Base-by-base conservation (phyloP, 345 rosid species). In the Murraya koenigii region DNA sequence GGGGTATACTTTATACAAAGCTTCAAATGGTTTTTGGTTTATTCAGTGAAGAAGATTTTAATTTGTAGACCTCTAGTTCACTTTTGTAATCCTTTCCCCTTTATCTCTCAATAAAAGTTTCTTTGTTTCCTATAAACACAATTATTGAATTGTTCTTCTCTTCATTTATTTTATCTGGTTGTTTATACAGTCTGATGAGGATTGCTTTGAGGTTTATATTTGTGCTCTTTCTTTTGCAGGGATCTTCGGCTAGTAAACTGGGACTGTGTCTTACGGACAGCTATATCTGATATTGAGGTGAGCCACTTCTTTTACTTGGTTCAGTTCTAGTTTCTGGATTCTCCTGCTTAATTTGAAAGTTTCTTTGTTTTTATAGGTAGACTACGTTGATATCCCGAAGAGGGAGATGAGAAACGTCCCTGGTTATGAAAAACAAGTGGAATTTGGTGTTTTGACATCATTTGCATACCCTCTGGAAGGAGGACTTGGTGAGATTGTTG, bases 281-380 rank as follows among this genome's bases (percentile, higher is more conserved):
- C 98, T 33, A 84, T 96, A 79, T 96, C 99, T 74, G 97, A 96
- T 64, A 88, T 87, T 78, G 99, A 94, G 91, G 99, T 91, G 81
- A 85, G 79, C 55, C 69, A 35, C 38, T 75, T 79, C 30, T 33
- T 83, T 82, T 63, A 44, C 56, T 32, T 61, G 69, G 32, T 33
- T 55, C 75, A 36, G 3, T 74, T 52, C 32, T 80, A 26, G 13
- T 78, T 81, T 44, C 41, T 79, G 44, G 36, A 66, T n/a, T 74
- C 56, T 79, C 65, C 54, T 67, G 49, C 77, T 82, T 54, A 78
- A 32, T 77, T 58, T 78, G 9, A 71, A 83, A 75, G 17, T 76
- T 72, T 41, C 72, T 75, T 64, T 66, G 69, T 78, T 38, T 84
- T 74, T 88, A 77, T 80, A 96, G 98, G 99, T 96, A 76, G 95